Evolutionary conservation across 129 eudicot genomes (phyloP).

Genomic region (Saposhnikovia divaricata): DNA sequence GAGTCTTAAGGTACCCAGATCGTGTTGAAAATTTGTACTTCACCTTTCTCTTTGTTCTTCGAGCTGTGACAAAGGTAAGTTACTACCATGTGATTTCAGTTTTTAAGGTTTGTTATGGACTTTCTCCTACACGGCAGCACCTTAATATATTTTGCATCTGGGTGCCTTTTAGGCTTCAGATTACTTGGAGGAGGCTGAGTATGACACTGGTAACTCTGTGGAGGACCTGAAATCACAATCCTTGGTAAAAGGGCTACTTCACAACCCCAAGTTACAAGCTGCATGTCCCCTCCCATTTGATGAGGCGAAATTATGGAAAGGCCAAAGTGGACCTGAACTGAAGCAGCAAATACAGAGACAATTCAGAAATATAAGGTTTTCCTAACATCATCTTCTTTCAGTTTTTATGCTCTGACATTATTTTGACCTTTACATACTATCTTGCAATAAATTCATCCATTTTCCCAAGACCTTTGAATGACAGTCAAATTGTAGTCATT

Average conservation of each 20-base stretch:
- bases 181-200: conserved; percentile 62
- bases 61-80: conserved; percentile 64
- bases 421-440: background rate
- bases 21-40: conserved; percentile 58
- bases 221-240: conserved; percentile 59
- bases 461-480: background rate
- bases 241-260: conserved; percentile 39
- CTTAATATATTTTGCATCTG: conserved; percentile 1
- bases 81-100: background rate
- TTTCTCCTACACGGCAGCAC: background rate
- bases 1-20: conserved; percentile 49
- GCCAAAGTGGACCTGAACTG: conserved; percentile 57
- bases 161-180: conserved; percentile 35
- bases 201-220: conserved; percentile 47
- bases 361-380: conserved; percentile 53
- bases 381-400: background rate
- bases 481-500: background rate
- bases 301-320: conserved; percentile 66
- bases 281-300: conserved; percentile 72
- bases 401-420: background rate
- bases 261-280: conserved; percentile 42
- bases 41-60: conserved; percentile 57
- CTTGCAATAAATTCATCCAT: background rate
- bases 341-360: conserved; percentile 55
- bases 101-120: background rate